Evolutionary conservation across 257 asterid genomes (phyloP).

Genomic region (Cordia subcordata): DNA sequence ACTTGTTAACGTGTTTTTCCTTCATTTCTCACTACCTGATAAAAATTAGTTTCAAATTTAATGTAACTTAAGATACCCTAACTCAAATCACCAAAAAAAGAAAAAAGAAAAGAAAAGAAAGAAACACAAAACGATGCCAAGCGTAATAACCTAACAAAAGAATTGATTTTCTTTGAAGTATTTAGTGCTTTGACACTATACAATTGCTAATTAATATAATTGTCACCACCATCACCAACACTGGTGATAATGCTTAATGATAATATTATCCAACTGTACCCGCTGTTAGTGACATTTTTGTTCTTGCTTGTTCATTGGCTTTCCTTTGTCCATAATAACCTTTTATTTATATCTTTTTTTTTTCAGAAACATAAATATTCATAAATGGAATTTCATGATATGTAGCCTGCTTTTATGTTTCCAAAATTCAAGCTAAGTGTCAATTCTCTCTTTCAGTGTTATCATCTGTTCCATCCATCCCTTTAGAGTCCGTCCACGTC

Average conservation of each 20-base stretch:
- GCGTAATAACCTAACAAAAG: background rate
- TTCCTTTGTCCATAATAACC: background rate
- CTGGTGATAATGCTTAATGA: slow-evolving; percentile 33
- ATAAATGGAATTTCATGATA: background rate
- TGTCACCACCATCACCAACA: slow-evolving; percentile 15
- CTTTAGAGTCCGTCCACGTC: too few species aligned
- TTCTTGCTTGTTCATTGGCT: slow-evolving; percentile 18
- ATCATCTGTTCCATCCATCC: too few species aligned
- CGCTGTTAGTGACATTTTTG: slow-evolving; percentile 28
- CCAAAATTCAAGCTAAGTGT: slow-evolving; percentile 23
- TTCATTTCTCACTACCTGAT: too few species aligned
- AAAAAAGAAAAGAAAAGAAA: too few species aligned
- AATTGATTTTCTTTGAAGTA: background rate
- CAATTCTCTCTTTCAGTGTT: background rate
- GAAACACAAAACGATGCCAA: too few species aligned
- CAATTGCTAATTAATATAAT: slow-evolving; percentile 11
- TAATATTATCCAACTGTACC: slow-evolving; percentile 21
- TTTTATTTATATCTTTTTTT: too few species aligned
- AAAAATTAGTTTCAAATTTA: too few species aligned
- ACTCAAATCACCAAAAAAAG: too few species aligned
- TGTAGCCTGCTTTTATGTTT: slow-evolving; percentile 6
- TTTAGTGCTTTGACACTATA: slow-evolving; percentile 12
- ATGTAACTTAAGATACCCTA: too few species aligned
- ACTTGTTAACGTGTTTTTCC: too few species aligned
- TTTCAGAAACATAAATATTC: too few species aligned